These are phyloP conservation scores for Pseudonectria buxi DNA, from an alignment of 2,329 filamentous ascomycete genomes.

Conservation along the genomic window DNA sequence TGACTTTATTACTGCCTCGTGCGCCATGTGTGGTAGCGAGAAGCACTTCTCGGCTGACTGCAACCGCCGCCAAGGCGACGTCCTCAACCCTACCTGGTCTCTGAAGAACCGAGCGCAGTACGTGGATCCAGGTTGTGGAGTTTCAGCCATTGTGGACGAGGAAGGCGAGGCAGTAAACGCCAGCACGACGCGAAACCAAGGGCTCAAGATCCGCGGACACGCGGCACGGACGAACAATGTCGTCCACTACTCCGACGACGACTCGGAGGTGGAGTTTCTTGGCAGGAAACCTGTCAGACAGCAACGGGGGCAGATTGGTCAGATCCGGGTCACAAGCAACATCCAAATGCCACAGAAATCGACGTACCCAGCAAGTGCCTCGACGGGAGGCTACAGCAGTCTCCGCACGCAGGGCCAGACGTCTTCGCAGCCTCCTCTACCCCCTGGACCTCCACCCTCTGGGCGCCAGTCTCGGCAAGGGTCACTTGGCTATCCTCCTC, in stretches of 20 bases:
- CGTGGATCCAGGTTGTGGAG: constrained; percentile 37
- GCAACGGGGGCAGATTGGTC: constrained; percentile 24
- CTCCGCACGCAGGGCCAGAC: constrained; percentile 11
- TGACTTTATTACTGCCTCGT: constrained; percentile 42
- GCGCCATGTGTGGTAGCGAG: constrained; percentile 48
- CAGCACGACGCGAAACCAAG: constrained; percentile 16
- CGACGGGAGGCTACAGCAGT: constrained; percentile 8
- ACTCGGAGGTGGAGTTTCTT: constrained; percentile 40
- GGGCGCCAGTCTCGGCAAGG: constrained; percentile 18
- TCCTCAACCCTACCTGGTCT: constrained; percentile 45
- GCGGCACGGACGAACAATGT: constrained; percentile 29
- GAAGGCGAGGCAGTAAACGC: constrained; percentile 16
- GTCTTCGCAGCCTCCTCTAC: constrained; percentile 30
- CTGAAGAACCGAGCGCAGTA: constrained; percentile 42
- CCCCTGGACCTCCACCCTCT: constrained; percentile 31
- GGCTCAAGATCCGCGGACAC: constrained; percentile 29
- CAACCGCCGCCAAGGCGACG: constrained; percentile 16
- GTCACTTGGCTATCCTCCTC: constrained; percentile 16
- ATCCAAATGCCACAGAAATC: constrained; percentile 29
- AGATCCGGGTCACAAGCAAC: constrained; percentile 35
- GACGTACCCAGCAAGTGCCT: constrained; percentile 7
- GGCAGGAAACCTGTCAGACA: constrained; percentile 25
- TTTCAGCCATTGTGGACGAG: constrained; percentile 31
- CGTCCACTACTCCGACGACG: constrained; percentile 40
- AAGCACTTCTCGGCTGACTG: constrained; percentile 56